Evolutionary conservation across 208 protist species (phyloP), one percentile per base, ranked within the genome.

Genomic region (Leishmania martiniquensis): DNA sequence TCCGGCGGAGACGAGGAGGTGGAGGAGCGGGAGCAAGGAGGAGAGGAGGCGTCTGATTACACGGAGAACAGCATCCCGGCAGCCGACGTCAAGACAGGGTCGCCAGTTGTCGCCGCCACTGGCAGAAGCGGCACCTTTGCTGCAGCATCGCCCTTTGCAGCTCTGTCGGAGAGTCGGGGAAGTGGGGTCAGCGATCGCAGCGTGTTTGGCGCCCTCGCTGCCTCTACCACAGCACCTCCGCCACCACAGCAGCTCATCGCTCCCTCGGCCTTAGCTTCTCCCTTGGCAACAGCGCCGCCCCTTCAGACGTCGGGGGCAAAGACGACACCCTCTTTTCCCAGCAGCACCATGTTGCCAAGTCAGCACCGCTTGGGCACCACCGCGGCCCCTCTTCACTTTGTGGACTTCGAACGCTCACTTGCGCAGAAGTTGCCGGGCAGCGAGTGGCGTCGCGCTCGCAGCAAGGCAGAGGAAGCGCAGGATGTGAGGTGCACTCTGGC

Each of bases 401-500:
- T 75, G 13, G 81, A 81, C 34, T 82, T 85, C 13, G 63, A 78
- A 20, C 51, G 72, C 15, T 73, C 81, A 1, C 54, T 81, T 68
- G 75, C 65, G n/a, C 80, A 81, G 37, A 39, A 42, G 17, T 4
- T 66, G 68, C 12, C 72, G 25, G 55, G 32, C 59, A 68, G 72
- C 25, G 57, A 76, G 20, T 42, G 51, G 72, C 69, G 32, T 39
- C 75, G 76, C 65, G 22, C 72, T 15, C 79, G 73, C 10, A 72
- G 42, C 10, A 49, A 37, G 42, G 67, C 57, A 9, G 84, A 80
- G n/a, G 84, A 87, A 55, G 72, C 20, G 15, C 62, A 44, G 5
- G 84, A 83, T 0, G 76, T 87, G 29, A 59, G 49, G 22, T 29
- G 47, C 25, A 45, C 72, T 13, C 65, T 84, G 0, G 76, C 75